Evolutionary conservation across 169 alveolate species (phyloP).

Genomic region (Eimeria falciformis): DNA sequence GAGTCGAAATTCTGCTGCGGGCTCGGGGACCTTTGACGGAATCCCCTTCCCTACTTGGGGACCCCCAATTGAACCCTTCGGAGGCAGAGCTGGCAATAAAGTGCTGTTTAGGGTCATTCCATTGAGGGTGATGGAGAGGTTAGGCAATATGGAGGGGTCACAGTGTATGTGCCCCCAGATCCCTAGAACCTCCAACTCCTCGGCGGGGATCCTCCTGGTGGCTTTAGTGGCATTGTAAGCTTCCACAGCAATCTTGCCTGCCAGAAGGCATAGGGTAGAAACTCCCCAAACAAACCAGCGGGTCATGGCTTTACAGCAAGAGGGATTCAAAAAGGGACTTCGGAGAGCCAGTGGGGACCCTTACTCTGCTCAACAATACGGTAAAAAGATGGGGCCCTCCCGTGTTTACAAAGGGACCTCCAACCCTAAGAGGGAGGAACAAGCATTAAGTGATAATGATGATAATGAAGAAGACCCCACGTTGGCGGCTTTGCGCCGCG

Average conservation of each 20-base stretch:
- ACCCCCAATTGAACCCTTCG: background rate
- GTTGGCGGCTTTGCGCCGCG: no score
- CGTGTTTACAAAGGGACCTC: no score
- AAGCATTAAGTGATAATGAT: no score
- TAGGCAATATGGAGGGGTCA: slow-evolving; percentile 26
- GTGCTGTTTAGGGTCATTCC: slow-evolving; percentile 38
- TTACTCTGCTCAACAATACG: no score
- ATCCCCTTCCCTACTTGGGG: background rate
- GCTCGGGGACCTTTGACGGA: background rate
- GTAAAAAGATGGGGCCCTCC: no score
- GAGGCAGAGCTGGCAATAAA: slow-evolving; percentile 41
- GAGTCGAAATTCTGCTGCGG: slow-evolving; percentile 37
- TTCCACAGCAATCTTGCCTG: background rate
- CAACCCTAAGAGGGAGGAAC: no score
- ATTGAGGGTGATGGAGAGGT: slow-evolving; percentile 51
- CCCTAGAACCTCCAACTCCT: background rate
- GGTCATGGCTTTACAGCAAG: no score
- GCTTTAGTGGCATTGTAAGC: background rate
- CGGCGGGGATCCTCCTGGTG: background rate
- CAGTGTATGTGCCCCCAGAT: slow-evolving; percentile 51
- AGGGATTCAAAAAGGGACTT: no score
- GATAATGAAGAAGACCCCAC: no score
- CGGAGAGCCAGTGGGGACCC: no score
- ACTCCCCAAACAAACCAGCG: background rate
- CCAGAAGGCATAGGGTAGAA: slow-evolving; percentile 1